Conservation (phyloP, 345 rosid genomes). For the Eucalyptus camaldulensis region DNA sequence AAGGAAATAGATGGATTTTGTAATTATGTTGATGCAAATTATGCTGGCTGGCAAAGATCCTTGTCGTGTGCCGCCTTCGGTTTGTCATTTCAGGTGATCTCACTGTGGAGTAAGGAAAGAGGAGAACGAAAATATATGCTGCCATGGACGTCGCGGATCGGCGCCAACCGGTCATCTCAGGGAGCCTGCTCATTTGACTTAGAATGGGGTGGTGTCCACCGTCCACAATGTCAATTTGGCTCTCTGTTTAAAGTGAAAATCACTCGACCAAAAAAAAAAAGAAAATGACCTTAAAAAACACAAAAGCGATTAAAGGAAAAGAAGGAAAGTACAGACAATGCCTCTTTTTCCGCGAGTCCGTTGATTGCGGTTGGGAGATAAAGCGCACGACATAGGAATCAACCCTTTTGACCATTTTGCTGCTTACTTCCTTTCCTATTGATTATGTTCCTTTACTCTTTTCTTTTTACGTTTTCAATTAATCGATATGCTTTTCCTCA, state of each 20-base stretch:
- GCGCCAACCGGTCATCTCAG: not conserved
- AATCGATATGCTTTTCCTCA: not conserved
- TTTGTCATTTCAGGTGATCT: not conserved
- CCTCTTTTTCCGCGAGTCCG: not conserved
- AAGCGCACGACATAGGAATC: not conserved
- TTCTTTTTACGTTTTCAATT: not conserved
- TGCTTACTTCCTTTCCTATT: not conserved
- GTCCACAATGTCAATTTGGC: not conserved
- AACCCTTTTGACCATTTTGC: not conserved
- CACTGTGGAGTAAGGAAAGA: not conserved
- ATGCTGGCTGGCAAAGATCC: not conserved
- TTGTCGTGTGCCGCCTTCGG: not conserved
- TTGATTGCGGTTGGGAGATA: not conserved
- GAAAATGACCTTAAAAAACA: not conserved
- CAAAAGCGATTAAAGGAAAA: not conserved
- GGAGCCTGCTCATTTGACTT: not conserved
- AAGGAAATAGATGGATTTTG: too few relatives aligned
- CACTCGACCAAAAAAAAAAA: not conserved
- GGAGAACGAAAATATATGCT: not conserved
- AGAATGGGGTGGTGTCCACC: not conserved
- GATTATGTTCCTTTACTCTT: not conserved
- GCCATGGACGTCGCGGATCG: too few relatives aligned
- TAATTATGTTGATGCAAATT: too few relatives aligned
- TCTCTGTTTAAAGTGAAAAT: not conserved
- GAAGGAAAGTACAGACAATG: not conserved